A percentile compares a stretch with the other conserved stretches of the same genome.
Conservation (phyloP, 106 monocot genomes). For the Apostasia ramifera region DNA sequence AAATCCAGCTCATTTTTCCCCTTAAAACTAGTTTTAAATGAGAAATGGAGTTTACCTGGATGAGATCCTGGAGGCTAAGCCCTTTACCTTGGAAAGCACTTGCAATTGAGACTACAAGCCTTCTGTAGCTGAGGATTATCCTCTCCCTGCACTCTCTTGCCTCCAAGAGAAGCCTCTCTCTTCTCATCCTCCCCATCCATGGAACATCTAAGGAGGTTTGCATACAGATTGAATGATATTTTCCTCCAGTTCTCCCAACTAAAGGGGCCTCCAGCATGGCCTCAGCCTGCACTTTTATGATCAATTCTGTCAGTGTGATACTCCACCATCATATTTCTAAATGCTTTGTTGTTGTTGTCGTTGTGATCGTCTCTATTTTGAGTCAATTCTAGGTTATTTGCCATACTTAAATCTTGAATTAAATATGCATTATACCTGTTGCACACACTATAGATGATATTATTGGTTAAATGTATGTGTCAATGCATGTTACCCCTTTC, state of each 20-base stretch:
- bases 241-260: background rate
- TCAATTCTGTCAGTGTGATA: background rate
- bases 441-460: background rate
- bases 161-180: constrained; percentile 24
- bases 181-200: constrained; percentile 11
- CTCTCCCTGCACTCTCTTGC: constrained; percentile 57
- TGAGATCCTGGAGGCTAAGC: constrained; percentile 44
- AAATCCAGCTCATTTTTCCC: background rate
- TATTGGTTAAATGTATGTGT: background rate
- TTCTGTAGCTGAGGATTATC: constrained; percentile 48
- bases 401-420: background rate
- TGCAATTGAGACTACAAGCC: constrained; percentile 54
- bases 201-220: background rate
- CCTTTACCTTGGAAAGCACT: constrained; percentile 45
- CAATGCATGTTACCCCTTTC: too few relatives aligned
- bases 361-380: too few relatives aligned
- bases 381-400: too few relatives aligned
- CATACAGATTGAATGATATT: background rate
- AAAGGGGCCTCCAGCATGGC: constrained; percentile 17
- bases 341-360: too few relatives aligned
- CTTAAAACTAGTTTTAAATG: background rate
- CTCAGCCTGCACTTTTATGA: constrained; percentile 16
- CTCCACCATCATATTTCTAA: too few relatives aligned
- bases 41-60: constrained; percentile 32
- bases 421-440: background rate